Evolutionary conservation across 176 grass and related monocot species (phyloP), one percentile per base, ranked within the genome.

Genomic region (Melocanna baccifera): DNA sequence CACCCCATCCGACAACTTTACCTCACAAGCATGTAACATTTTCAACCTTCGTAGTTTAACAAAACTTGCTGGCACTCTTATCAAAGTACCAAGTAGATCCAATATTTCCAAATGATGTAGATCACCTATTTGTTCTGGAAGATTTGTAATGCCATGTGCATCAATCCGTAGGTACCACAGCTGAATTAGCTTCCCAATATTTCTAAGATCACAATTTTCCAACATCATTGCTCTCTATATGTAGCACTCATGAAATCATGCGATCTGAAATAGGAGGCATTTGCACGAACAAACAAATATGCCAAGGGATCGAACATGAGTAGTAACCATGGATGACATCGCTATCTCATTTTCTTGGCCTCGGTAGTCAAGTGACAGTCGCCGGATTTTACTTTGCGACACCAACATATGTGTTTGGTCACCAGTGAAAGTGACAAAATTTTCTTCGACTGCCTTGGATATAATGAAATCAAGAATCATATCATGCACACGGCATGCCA

Each of bases 401-500:
- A 52, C 16, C 14, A 43, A 62, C 4, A 6, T 85, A 18, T 77
- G 26, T 10, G 7, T 18, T 77, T 56, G 23, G 7, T 85, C 10
- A 77, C 57, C 58, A 7, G 66, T 14, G 0, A 15, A 40, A 71
- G 71, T 85, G 16, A 77, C 26, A 76, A 85, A 77, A 52, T 85
- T 85, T 55, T 68, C 83, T 42, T 85, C 67, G 4, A 36, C 36
- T 22, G 83, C 71, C 56, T 77, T 67, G 30, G 41, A 85, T 56
- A 85, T 26, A 9, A 85, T 85, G 37, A 77, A 45, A 48, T 85
- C 83, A 66, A 66, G 83, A n/a, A 77, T 77, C 58, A 85, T 66
- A 51, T 75, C 55, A 16, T 85, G 73, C 41, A 85, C 71, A 51
- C 83, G 83, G 8, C 83, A 85, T 26, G 56, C 34, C 28, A 14